A percentile compares a stretch with the other conserved stretches of the same genome.
These are phyloP conservation scores for Urostyla sp. DNA, from an alignment of 73 alveolate genomes.

Conservation along the genomic window DNA sequence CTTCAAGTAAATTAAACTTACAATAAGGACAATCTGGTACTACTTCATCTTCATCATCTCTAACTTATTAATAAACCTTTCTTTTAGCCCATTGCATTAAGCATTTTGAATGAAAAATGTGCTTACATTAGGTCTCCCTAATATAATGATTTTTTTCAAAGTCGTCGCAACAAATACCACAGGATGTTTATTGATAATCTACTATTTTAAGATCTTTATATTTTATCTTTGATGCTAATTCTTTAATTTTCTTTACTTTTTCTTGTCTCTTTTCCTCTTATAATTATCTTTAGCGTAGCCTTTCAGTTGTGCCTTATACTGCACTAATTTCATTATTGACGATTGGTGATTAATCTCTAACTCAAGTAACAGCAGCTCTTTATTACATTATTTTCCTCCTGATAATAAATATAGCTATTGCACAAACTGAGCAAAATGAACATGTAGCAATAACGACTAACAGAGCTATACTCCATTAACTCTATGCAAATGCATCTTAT, in stretches of 20 bases:
- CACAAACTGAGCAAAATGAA: not conserved
- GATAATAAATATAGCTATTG: not conserved
- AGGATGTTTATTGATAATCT: not conserved
- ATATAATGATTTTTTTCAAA: not conserved
- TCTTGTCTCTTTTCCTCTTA: not conserved
- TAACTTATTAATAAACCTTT: not conserved
- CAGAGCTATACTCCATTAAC: conserved; percentile 24
- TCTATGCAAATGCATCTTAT: too few relatives aligned
- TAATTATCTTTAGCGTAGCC: not conserved
- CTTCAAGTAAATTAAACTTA: not conserved
- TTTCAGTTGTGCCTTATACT: conserved; percentile 1
- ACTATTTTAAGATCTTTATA: not conserved
- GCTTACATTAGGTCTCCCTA: conserved; percentile 19
- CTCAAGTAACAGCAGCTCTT: not conserved
- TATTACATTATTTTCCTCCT: not conserved
- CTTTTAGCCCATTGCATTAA: conserved; percentile 23
- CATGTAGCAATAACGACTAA: not conserved
- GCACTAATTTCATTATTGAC: not conserved
- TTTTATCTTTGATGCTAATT: not conserved
- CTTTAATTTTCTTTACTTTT: not conserved
- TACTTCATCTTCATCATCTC: not conserved
- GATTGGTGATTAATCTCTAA: not conserved
- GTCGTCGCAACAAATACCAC: conserved; percentile 21
- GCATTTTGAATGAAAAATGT: conserved; percentile 12
- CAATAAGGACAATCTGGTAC: conserved; percentile 31